These are phyloP conservation scores for Geotrichum aggregatum DNA, from an alignment of 1,139 yeast genomes.

Conservation along the genomic window DNA sequence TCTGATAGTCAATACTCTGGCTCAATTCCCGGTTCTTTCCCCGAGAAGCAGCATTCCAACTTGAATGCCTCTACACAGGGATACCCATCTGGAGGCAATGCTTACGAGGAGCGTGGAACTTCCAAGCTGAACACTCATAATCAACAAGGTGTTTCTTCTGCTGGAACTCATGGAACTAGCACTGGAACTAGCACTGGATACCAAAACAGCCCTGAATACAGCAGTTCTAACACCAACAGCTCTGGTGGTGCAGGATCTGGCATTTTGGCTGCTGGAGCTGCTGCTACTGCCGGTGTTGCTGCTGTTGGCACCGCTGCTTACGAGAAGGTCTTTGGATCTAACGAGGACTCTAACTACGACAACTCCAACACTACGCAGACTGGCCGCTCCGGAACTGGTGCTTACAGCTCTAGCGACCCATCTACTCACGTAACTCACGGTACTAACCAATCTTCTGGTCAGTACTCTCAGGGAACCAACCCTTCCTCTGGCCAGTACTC, in stretches of 20 bases:
- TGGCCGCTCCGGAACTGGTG: not conserved
- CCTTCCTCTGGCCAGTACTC: not conserved
- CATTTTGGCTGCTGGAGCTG: too few relatives aligned
- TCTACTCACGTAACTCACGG: not conserved
- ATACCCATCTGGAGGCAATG: not conserved
- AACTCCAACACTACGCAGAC: too few relatives aligned
- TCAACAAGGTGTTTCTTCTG: not conserved
- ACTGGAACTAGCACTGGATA: conserved; percentile 11
- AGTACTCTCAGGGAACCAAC: not conserved
- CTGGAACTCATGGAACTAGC: conserved; percentile 14
- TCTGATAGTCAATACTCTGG: conserved; percentile 4
- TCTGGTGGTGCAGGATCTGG: too few relatives aligned
- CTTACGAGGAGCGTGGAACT: conserved; percentile 2
- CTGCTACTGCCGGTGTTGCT: conserved; percentile 19
- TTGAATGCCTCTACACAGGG: not conserved
- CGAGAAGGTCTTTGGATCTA: conserved; percentile 8
- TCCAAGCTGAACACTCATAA: not conserved
- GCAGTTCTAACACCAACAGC: too few relatives aligned
- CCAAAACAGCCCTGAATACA: too few relatives aligned
- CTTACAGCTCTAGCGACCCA: not conserved
- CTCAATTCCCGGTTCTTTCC: conserved; percentile 17
- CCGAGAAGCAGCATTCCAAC: conserved; percentile 2
- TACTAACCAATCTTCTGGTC: not conserved
- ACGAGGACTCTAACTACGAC: not conserved
- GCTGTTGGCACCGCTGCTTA: too few relatives aligned